phyloP scores from a whole-genome alignment of 2,329 filamentous ascomycete genomes.

The Ophiocordyceps camponoti-rufipedis region DNA sequence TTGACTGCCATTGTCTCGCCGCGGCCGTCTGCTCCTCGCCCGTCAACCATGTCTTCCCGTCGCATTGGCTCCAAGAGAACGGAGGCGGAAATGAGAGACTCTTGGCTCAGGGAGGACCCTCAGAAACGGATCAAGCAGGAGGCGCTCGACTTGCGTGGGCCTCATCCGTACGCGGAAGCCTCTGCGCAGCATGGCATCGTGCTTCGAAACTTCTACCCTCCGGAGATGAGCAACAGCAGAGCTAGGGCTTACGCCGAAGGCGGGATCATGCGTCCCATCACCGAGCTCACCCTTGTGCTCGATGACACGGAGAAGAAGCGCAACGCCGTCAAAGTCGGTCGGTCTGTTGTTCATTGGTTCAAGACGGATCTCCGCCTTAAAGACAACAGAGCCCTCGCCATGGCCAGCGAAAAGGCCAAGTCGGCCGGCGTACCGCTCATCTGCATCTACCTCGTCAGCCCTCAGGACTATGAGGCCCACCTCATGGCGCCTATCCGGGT shows the following conservation, averaged over 20 bases:
- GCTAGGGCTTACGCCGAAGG: constrained; percentile 57
- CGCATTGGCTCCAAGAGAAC: constrained; percentile 4
- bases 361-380: constrained; percentile 58
- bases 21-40: not conserved
- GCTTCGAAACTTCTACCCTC: constrained; percentile 60
- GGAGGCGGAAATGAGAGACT: constrained; percentile 9
- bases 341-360: constrained; percentile 76
- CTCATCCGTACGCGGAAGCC: constrained; percentile 26
- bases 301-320: constrained; percentile 38
- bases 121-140: constrained; percentile 15
- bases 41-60: constrained; percentile 10
- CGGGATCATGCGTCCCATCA: constrained; percentile 53
- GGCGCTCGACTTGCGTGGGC: constrained; percentile 21
- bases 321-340: constrained; percentile 29
- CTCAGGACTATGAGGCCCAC: constrained; percentile 73
- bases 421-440: constrained; percentile 54
- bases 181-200: constrained; percentile 42
- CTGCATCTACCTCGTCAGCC: constrained; percentile 61
- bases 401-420: constrained; percentile 48
- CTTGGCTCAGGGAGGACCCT: constrained; percentile 4
- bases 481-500: constrained; percentile 53
- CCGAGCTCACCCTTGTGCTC: constrained; percentile 43
- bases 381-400: constrained; percentile 56
- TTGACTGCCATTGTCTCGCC: not conserved
- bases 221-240: constrained; percentile 68